phyloP scores from a whole-genome alignment of 2,329 filamentous ascomycete species.

The Blumeria graminis region DNA sequence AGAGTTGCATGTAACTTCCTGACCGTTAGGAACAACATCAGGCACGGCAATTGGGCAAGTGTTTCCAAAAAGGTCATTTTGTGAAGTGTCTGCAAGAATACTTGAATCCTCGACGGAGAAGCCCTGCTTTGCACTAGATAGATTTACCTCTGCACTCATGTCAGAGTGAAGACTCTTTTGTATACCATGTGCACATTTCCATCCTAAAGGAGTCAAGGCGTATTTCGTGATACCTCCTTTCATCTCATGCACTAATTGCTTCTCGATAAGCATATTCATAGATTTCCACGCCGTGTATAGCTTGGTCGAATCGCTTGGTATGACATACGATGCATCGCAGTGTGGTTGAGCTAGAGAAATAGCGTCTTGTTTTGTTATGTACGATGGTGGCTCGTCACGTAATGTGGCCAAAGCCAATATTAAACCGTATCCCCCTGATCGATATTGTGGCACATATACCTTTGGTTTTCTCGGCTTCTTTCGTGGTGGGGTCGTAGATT shows the following conservation, averaged over 20 bases:
- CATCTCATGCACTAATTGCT: slow-evolving; percentile 45
- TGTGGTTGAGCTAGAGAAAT: slow-evolving; percentile 46
- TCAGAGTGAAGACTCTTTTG: slow-evolving; percentile 20
- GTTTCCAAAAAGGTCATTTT: not conserved
- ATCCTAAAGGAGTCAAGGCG: slow-evolving; percentile 50
- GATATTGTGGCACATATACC: slow-evolving; percentile 44
- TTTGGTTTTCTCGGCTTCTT: slow-evolving; percentile 38
- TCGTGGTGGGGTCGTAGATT: slow-evolving; percentile 8
- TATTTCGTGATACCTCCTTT: slow-evolving; percentile 47
- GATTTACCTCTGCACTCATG: slow-evolving; percentile 6
- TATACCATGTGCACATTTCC: slow-evolving; percentile 46
- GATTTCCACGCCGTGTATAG: slow-evolving; percentile 66
- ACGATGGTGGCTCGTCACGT: slow-evolving; percentile 26
- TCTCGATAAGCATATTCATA: slow-evolving; percentile 50
- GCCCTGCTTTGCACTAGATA: slow-evolving; percentile 1
- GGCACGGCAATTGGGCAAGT: not conserved
- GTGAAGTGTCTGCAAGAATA: not conserved
- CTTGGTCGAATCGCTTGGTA: slow-evolving; percentile 38
- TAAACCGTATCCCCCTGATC: slow-evolving; percentile 54
- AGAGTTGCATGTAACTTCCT: slow-evolving; percentile 6
- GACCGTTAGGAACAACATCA: slow-evolving; percentile 11
- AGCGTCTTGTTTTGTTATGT: slow-evolving; percentile 42
- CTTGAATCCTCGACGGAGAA: not conserved
- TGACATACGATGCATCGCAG: slow-evolving; percentile 50
- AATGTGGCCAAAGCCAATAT: slow-evolving; percentile 39